These are phyloP conservation scores for Irpex sp. DNA, from an alignment of 1,284 basidiomycete species.

Conservation along the genomic window DNA sequence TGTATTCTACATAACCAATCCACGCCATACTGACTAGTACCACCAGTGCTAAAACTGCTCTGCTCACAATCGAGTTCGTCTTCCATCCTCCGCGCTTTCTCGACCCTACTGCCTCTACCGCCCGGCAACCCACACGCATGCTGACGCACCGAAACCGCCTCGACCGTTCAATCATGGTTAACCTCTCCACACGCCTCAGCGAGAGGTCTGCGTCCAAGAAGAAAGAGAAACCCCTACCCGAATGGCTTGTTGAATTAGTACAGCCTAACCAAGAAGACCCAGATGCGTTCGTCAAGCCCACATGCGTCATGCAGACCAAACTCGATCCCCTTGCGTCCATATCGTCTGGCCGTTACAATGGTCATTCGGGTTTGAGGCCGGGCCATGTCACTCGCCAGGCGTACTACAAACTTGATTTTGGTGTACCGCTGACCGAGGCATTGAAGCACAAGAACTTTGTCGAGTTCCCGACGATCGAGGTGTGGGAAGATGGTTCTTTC, in stretches of 20 bases:
- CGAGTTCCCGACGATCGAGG: conserved; percentile 76
- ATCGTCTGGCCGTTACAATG: conserved; percentile 14
- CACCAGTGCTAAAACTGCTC: conserved; percentile 62
- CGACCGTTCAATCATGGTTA: conserved; percentile 41
- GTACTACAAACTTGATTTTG: conserved; percentile 57
- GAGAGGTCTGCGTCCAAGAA: conserved; percentile 35
- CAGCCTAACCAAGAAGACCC: conserved; percentile 48
- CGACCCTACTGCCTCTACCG: conserved; percentile 32
- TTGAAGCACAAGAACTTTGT: conserved; percentile 63
- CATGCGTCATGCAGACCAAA: conserved; percentile 52
- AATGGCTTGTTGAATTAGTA: conserved; percentile 52
- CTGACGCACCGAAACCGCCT: conserved; percentile 59
- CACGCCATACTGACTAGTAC: neutral
- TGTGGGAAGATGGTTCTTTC: conserved; percentile 61
- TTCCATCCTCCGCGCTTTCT: conserved; percentile 48
- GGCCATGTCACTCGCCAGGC: conserved; percentile 24
- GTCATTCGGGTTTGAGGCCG: conserved; percentile 17
- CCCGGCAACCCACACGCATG: conserved; percentile 38
- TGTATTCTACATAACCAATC: conserved; percentile 25
- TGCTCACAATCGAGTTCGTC: conserved; percentile 69
- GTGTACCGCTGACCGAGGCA: conserved; percentile 38
- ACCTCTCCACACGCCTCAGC: conserved; percentile 41
- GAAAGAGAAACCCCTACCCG: conserved; percentile 37
- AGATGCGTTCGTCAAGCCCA: conserved; percentile 47
- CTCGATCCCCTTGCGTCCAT: conserved; percentile 31